These are phyloP conservation scores for Penicillium sp. DNA, from an alignment of 2,329 filamentous ascomycete species.

Conservation along the genomic window DNA sequence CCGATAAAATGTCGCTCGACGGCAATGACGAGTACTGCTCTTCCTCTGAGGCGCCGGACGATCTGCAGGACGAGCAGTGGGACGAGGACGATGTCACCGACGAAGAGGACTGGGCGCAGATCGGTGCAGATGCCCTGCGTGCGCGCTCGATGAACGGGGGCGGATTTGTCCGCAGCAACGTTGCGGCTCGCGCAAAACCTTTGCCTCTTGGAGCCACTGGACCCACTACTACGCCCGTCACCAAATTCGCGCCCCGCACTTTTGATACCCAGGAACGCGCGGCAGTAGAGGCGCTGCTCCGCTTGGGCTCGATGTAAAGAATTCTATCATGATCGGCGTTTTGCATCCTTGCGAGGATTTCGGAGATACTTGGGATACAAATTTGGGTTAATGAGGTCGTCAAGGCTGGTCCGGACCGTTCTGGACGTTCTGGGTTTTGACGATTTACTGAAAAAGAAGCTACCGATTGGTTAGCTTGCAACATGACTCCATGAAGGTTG, in stretches of 20 bases:
- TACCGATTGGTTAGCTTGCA: constrained; percentile 2
- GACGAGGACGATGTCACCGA: constrained; percentile 86
- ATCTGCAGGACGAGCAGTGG: constrained; percentile 65
- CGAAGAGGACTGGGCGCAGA: constrained; percentile 90
- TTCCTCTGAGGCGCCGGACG: constrained; percentile 64
- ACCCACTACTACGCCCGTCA: constrained; percentile 33
- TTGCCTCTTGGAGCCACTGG: constrained; percentile 25
- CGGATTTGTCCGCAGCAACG: constrained; percentile 35
- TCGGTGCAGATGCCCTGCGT: constrained; percentile 79
- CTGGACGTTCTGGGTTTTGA: constrained; percentile 14
- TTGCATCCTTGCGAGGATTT: too few species aligned
- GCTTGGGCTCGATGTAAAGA: constrained; percentile 45
- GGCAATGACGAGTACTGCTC: constrained; percentile 61
- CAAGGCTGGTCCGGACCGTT: constrained; percentile 26
- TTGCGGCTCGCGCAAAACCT: constrained; percentile 19
- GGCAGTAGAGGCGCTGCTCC: constrained; percentile 46
- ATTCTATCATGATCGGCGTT: constrained; percentile 24
- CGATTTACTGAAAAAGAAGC: constrained; percentile 2
- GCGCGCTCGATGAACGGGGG: constrained; percentile 52
- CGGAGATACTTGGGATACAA: too few species aligned
- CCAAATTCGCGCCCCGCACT: constrained; percentile 38
- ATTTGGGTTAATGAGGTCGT: constrained; percentile 20
- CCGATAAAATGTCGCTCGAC: constrained; percentile 90
- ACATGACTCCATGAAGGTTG: constrained; percentile 1
- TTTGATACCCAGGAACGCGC: constrained; percentile 42